These are phyloP conservation scores for Saitozyma sp. DNA, from an alignment of 768 basidiomycete genomes.

Conservation along the genomic window DNA sequence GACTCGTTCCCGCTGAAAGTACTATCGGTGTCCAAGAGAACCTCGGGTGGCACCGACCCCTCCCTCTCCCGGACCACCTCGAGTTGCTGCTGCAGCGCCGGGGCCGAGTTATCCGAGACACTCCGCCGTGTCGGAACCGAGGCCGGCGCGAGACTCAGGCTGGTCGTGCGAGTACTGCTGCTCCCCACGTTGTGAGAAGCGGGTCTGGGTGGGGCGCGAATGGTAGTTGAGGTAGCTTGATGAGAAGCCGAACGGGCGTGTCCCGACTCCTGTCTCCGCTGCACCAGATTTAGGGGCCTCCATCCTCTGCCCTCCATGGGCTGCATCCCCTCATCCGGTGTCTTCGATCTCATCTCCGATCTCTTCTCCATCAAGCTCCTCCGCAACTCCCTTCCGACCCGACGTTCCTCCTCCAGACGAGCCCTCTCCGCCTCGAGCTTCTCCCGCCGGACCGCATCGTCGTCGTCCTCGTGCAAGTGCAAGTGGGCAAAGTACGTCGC, in stretches of 20 bases:
- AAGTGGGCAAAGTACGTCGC: conserved; percentile 33
- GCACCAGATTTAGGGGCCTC: conserved; percentile 29
- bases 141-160: too few species aligned
- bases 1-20: background rate
- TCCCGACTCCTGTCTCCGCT: background rate
- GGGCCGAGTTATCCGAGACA: too few species aligned
- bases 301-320: conserved; percentile 7
- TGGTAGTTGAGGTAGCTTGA: background rate
- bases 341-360: conserved; percentile 1
- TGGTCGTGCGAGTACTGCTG: too few species aligned
- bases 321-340: background rate
- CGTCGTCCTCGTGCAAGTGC: conserved; percentile 9
- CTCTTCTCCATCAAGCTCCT: conserved; percentile 11
- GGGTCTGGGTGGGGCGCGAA: background rate
- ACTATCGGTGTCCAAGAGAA: too few species aligned
- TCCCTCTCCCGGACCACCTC: too few species aligned
- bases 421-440: conserved; percentile 21
- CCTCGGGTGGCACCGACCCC: too few species aligned
- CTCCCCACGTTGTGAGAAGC: background rate
- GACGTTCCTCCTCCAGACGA: conserved; percentile 25
- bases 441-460: conserved; percentile 7
- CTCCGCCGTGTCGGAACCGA: too few species aligned
- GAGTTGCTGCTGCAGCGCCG: too few species aligned
- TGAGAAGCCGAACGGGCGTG: conserved; percentile 4
- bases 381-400: conserved; percentile 24